A percentile compares a stretch with the other conserved stretches of the same genome.
Evolutionary conservation across 2,329 filamentous ascomycete genomes (phyloP).

Genomic region (Zymoseptoria tritici): DNA sequence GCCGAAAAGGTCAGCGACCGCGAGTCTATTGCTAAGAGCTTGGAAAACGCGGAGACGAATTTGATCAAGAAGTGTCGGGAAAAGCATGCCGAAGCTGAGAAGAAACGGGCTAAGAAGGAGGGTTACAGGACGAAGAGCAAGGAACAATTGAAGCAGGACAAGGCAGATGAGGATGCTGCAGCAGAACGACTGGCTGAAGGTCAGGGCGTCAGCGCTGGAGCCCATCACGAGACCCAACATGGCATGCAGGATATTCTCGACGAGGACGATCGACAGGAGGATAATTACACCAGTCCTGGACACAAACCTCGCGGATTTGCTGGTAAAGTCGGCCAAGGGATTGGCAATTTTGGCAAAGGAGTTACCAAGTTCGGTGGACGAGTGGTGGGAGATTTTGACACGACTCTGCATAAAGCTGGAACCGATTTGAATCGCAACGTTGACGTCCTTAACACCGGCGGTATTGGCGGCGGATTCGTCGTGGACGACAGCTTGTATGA

Average conservation of each 20-base stretch:
- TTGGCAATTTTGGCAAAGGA: conserved; percentile 19
- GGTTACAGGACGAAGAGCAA: conserved; percentile 49
- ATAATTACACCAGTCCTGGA: conserved; percentile 9
- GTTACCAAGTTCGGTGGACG: conserved; percentile 33
- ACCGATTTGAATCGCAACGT: conserved; percentile 13
- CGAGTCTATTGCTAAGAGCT: conserved; percentile 58
- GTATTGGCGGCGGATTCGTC: conserved; percentile 14
- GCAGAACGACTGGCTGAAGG: conserved; percentile 27
- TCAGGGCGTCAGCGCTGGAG: conserved; percentile 26
- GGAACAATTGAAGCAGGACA: conserved; percentile 37
- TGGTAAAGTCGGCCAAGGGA: conserved; percentile 16
- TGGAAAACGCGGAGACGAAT: conserved; percentile 79
- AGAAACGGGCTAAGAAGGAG: conserved; percentile 45
- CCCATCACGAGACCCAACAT: conserved; percentile 23
- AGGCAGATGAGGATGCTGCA: conserved; percentile 21
- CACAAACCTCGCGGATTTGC: conserved; percentile 15
- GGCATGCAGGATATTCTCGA: conserved; percentile 26
- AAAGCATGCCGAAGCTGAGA: conserved; percentile 57
- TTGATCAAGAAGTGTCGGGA: conserved; percentile 74
- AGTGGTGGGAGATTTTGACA: conserved; percentile 33
- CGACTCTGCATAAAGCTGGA: conserved; percentile 21
- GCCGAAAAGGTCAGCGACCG: conserved; percentile 75
- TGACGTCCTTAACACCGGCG: conserved; percentile 12
- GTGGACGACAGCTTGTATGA: conserved; percentile 19
- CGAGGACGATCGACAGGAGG: conserved; percentile 17